Base-by-base conservation (phyloP, 768 basidiomycete species). In the Neoboletus brunneissimus region DNA sequence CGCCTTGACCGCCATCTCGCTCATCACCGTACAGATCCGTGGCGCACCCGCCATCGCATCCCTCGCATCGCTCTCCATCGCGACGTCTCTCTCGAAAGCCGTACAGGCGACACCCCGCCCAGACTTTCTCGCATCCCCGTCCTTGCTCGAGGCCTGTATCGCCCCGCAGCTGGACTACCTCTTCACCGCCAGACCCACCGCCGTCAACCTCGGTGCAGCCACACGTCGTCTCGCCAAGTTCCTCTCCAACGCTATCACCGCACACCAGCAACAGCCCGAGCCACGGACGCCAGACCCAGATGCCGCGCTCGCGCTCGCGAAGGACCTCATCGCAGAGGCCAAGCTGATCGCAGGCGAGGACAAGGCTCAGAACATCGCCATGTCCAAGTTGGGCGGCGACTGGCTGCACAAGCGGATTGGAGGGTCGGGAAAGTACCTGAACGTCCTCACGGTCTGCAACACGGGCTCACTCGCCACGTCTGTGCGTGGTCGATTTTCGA, bases 381-480 rank as follows among this genome's bases (percentile, higher is more conserved):
- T 98, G 91, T 82, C 90, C 11, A 83, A 83, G 63, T 79, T 83
- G 72, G 94, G 94, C 25, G 94, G 88, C 3, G 86, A 90, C 34
- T 98, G 95, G 95, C 75, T 97, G 37, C 67, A 86, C 37, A 72
- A 83, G 40, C 61, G 59, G 34, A 59, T 68, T 32, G 61, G 60
- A 34, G 71, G 68, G 8, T 68, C 76, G 18, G 76, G 74, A 27
- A 75, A 75, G 44, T 79, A 75, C 38, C 71, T 97, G 55, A 94
- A 91, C 67, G 83, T 96, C 20, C 75, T 97, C 71, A 97, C 95
- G 16, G 92, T 98, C 12, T 98, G 95, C 76, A 98, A 98, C 71
- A 98, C 95, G n/a, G 95, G 95, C 5, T 92, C 89, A 23, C 79
- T 98, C 60, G 95, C 96, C 1, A 97, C 94, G 11, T 96, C 94